A percentile compares a stretch with the other conserved stretches of the same genome.
Evolutionary conservation across 495 filamentous ascomycete species (phyloP).

Genomic region (Xylaria intraflava): DNA sequence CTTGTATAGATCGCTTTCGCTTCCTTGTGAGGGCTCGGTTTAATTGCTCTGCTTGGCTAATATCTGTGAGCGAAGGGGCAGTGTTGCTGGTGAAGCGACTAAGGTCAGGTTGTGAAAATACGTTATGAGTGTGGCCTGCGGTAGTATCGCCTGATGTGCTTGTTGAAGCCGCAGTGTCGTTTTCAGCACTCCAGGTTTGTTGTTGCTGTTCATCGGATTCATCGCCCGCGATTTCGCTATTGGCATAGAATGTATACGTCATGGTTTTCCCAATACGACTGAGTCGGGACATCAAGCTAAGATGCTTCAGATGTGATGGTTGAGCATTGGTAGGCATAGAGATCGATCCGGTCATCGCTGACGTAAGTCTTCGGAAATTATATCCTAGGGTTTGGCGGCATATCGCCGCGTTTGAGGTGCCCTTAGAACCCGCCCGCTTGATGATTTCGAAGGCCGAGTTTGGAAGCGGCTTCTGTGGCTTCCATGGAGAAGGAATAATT

Average conservation of each 20-base stretch:
- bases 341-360: slow-evolving; percentile 33
- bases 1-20: neutral
- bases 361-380: slow-evolving; percentile 38
- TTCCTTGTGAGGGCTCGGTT: neutral
- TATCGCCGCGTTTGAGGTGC: slow-evolving; percentile 39
- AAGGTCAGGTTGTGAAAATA: slow-evolving; percentile 13
- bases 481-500: slow-evolving; percentile 25
- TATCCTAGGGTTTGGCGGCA: slow-evolving; percentile 37
- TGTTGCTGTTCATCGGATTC: neutral
- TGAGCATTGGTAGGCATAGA: slow-evolving; percentile 34
- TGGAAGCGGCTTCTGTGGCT: slow-evolving; percentile 37
- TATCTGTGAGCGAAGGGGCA: slow-evolving; percentile 3
- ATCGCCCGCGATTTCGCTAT: slow-evolving; percentile 7
- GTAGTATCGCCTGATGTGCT: neutral
- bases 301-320: slow-evolving; percentile 36
- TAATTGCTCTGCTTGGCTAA: neutral
- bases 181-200: neutral
- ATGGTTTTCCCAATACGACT: slow-evolving; percentile 39
- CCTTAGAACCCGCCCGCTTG: slow-evolving; percentile 31
- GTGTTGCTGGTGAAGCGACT: slow-evolving; percentile 9
- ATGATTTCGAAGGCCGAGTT: slow-evolving; percentile 40
- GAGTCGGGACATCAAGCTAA: slow-evolving; percentile 36
- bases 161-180: neutral
- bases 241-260: slow-evolving; percentile 38
- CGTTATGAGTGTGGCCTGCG: neutral